A percentile compares a stretch with the other conserved stretches of the same genome.
Conservation (phyloP, 225 moss, liverwort and hornwort genomes). For the Ulota crispa region DNA sequence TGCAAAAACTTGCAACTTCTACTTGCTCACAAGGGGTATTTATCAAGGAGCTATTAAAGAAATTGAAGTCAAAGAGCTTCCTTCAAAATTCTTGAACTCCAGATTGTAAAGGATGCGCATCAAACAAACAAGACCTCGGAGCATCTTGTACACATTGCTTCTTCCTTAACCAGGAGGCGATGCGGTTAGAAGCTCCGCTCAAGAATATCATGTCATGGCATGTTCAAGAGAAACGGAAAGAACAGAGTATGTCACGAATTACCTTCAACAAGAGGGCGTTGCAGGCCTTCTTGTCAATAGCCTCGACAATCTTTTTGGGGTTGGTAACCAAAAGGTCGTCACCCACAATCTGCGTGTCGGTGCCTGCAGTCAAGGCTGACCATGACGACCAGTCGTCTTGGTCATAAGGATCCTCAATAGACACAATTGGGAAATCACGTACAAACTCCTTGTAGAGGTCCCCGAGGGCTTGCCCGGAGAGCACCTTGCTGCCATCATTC, state of each 20-base stretch:
- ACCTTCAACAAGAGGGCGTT: slow-evolving; percentile 93
- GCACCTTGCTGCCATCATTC: slow-evolving; percentile 73
- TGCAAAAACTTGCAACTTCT: background rate
- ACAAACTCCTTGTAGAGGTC: slow-evolving; percentile 88
- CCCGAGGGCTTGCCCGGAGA: slow-evolving; percentile 82
- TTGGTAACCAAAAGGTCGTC: slow-evolving; percentile 94
- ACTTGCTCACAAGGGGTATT: background rate
- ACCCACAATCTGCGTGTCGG: slow-evolving; percentile 81
- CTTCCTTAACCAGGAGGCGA: background rate
- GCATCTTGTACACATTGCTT: background rate
- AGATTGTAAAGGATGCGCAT: background rate
- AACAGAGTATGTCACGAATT: background rate
- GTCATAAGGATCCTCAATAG: slow-evolving; percentile 96
- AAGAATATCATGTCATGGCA: background rate
- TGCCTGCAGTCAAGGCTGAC: slow-evolving; percentile 70
- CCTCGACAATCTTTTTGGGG: slow-evolving; percentile 92
- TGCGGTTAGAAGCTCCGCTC: background rate
- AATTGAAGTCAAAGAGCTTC: background rate
- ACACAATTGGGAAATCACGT: slow-evolving; percentile 88
- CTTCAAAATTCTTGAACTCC: background rate
- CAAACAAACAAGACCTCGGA: background rate
- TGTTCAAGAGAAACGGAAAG: background rate
- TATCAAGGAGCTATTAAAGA: background rate
- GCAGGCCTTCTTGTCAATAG: slow-evolving; percentile 87
- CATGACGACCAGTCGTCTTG: slow-evolving; percentile 99